Percentiles rank a stretch among this genome's conserved stretches.
Conservation (phyloP, 805 yeast species). For the Pichia exigua region DNA sequence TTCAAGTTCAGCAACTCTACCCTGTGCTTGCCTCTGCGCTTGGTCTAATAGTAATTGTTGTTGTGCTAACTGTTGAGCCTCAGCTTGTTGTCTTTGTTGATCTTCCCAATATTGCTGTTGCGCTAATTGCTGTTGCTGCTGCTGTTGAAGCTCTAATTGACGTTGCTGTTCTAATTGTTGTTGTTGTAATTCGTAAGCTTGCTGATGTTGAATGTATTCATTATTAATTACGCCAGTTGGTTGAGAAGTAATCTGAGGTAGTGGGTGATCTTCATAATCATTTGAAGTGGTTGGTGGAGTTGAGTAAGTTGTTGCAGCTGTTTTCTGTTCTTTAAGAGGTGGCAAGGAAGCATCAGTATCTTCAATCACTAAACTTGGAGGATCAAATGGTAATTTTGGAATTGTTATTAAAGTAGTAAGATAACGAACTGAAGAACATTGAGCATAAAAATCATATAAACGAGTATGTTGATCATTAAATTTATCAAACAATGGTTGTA, state of each 20-base stretch:
- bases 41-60: conserved; percentile 63
- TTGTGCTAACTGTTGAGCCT: conserved; percentile 62
- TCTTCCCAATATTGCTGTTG: conserved; percentile 70
- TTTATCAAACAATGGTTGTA: conserved; percentile 64
- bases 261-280: conserved; percentile 1
- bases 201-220: conserved; percentile 39
- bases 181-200: conserved; percentile 51
- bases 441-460: conserved; percentile 78
- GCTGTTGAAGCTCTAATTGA: conserved; percentile 56
- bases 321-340: conserved; percentile 19
- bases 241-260: conserved; percentile 31
- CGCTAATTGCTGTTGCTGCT: conserved; percentile 58
- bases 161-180: conserved; percentile 51
- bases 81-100: conserved; percentile 63
- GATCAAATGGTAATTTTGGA: conserved; percentile 53
- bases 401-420: conserved; percentile 73
- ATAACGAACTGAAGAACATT: conserved; percentile 77
- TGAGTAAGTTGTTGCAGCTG: conserved; percentile 14
- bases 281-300: conserved; percentile 29
- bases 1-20: conserved; percentile 72
- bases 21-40: conserved; percentile 65
- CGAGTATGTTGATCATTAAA: conserved; percentile 63
- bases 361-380: conserved; percentile 49
- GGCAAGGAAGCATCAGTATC: conserved; percentile 36
- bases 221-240: conserved; percentile 44